These are phyloP conservation scores for Jamesozyma spencerorum DNA, from an alignment of 805 yeast genomes.

Conservation along the genomic window DNA sequence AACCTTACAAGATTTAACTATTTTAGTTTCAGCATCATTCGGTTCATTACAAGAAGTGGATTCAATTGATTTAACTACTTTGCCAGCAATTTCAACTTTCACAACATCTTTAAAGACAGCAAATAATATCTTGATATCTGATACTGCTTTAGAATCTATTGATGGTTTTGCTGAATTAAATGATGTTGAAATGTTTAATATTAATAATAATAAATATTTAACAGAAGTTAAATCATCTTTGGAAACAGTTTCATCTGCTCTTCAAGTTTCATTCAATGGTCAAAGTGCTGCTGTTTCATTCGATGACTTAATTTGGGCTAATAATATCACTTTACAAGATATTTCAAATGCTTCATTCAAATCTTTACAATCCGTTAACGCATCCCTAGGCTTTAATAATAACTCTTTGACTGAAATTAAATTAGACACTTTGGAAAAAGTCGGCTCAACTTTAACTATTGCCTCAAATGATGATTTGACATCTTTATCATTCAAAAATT, in stretches of 20 bases:
- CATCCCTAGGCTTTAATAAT: constrained; percentile 71
- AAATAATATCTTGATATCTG: constrained; percentile 57
- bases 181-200: constrained; percentile 49
- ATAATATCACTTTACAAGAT: constrained; percentile 76
- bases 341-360: constrained; percentile 67
- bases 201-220: constrained; percentile 85
- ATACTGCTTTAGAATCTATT: constrained; percentile 59
- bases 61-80: constrained; percentile 65
- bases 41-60: constrained; percentile 78
- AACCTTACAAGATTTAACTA: constrained; percentile 51
- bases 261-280: constrained; percentile 80
- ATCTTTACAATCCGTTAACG: constrained; percentile 61
- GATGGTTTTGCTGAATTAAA: constrained; percentile 47
- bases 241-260: constrained; percentile 59
- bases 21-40: constrained; percentile 57
- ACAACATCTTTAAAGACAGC: constrained; percentile 70
- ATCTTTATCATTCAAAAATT: constrained; percentile 56
- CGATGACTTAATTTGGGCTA: constrained; percentile 70
- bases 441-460: constrained; percentile 79
- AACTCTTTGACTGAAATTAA: constrained; percentile 52
- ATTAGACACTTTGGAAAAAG: constrained; percentile 42
- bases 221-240: constrained; percentile 62
- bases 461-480: constrained; percentile 64
- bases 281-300: constrained; percentile 59
- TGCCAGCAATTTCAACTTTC: constrained; percentile 70